Evolutionary conservation across 345 rosid species (phyloP).

Genomic region (Psidium friedrichsthalianum): DNA sequence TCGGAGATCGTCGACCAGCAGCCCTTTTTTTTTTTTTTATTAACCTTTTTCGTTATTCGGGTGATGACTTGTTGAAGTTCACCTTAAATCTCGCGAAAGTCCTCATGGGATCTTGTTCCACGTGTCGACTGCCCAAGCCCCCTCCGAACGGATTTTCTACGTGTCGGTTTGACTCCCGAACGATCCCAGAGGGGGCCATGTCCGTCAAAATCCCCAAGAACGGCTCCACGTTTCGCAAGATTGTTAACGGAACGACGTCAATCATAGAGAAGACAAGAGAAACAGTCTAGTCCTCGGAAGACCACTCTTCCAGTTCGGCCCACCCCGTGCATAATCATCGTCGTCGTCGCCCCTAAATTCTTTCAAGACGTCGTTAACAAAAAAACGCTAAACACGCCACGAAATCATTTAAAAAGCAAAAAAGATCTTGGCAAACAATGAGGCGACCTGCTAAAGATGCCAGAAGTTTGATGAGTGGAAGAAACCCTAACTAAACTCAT

Average conservation of each 20-base stretch:
- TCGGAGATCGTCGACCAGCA: background rate
- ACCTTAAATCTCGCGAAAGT: background rate
- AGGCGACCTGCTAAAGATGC: background rate
- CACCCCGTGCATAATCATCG: background rate
- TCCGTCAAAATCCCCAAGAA: background rate
- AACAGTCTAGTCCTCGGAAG: background rate
- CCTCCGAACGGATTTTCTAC: background rate
- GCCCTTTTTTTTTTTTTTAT: background rate
- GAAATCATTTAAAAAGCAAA: background rate
- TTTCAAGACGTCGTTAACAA: background rate
- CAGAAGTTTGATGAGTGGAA: slow-evolving; percentile 35
- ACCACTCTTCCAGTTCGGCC: slow-evolving; percentile 3
- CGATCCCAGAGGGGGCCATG: background rate
- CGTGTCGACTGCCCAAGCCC: background rate
- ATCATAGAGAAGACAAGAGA: background rate
- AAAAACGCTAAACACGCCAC: background rate
- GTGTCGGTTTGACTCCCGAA: slow-evolving; percentile 24
- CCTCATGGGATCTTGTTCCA: background rate
- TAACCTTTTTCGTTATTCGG: background rate
- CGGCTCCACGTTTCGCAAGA: slow-evolving; percentile 26
- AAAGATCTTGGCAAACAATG: background rate
- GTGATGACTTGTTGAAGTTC: background rate
- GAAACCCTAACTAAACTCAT: slow-evolving; percentile 29
- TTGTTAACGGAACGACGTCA: background rate
- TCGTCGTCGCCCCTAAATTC: background rate